A percentile compares a stretch with the other conserved stretches of the same genome.
phyloP scores from a whole-genome alignment of 2,329 filamentous ascomycete species.

The Monosporascus sp. region DNA sequence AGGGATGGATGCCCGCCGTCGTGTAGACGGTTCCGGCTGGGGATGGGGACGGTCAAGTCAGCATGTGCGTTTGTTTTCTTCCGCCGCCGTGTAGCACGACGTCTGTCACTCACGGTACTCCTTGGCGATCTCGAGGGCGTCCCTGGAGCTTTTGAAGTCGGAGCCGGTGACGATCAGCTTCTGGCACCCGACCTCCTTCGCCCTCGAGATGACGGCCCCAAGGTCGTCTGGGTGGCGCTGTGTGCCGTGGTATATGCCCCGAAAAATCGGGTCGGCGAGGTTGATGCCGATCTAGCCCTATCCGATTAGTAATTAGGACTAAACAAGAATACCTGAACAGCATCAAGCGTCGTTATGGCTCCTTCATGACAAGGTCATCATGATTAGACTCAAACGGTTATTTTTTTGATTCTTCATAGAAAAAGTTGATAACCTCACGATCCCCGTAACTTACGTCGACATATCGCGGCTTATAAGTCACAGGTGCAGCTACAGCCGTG shows the following conservation, averaged over 20 bases:
- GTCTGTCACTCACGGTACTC: slow-evolving; percentile 58
- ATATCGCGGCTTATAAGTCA: slow-evolving; percentile 46
- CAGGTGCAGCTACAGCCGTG: slow-evolving; percentile 8
- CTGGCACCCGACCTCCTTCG: slow-evolving; percentile 69
- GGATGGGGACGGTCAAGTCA: neutral
- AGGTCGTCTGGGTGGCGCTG: slow-evolving; percentile 70
- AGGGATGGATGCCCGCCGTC: slow-evolving; percentile 92
- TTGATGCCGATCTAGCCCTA: slow-evolving; percentile 78
- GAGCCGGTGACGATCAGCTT: slow-evolving; percentile 95
- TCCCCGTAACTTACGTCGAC: slow-evolving; percentile 51
- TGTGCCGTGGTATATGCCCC: slow-evolving; percentile 77
- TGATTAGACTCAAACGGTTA: too few relatives aligned
- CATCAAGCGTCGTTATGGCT: too few relatives aligned
- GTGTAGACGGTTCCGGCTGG: slow-evolving; percentile 77
- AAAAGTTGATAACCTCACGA: too few relatives aligned
- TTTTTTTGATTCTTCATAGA: too few relatives aligned
- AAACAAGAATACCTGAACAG: neutral
- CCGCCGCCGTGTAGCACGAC: too few relatives aligned
- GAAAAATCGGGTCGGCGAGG: slow-evolving; percentile 85
- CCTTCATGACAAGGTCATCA: too few relatives aligned
- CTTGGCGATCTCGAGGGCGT: slow-evolving; percentile 68
- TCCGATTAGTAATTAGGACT: slow-evolving; percentile 7
- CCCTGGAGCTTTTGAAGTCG: slow-evolving; percentile 70
- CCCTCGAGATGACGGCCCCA: slow-evolving; percentile 70
- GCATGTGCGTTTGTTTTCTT: neutral